Conservation (phyloP, 2,329 filamentous ascomycete species). For the Fusarium sp. region DNA sequence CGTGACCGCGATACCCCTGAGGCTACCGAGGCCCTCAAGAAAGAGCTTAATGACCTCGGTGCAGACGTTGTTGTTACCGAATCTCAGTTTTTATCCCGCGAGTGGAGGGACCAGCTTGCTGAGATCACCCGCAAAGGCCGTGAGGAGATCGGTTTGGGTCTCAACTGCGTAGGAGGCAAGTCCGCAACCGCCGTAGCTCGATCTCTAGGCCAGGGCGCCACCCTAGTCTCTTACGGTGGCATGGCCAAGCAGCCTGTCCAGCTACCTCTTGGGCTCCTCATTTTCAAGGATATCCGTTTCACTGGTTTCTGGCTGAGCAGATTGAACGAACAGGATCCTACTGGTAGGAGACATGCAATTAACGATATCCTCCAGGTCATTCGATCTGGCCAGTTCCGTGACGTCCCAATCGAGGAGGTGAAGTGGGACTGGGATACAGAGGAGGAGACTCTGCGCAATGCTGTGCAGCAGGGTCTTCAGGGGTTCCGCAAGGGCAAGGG, state of each 20-base stretch:
- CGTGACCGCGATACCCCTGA: constrained; percentile 74
- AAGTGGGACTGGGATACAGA: constrained; percentile 86
- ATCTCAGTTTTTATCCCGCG: constrained; percentile 63
- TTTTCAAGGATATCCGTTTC: constrained; percentile 92
- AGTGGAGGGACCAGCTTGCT: constrained; percentile 70
- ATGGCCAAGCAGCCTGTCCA: constrained; percentile 91
- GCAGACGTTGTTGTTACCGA: constrained; percentile 69
- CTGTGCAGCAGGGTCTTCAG: constrained; percentile 83
- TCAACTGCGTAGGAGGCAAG: constrained; percentile 96
- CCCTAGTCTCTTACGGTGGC: constrained; percentile 92
- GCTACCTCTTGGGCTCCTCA: constrained; percentile 84
- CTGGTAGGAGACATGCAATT: constrained; percentile 82
- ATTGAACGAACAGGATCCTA: constrained; percentile 82
- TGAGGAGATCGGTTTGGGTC: constrained; percentile 78
- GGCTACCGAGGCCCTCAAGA: constrained; percentile 69
- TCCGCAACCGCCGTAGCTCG: constrained; percentile 83
- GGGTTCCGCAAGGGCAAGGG: constrained; percentile 91
- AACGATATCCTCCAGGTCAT: constrained; percentile 83
- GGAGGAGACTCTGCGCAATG: constrained; percentile 73
- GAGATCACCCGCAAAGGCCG: constrained; percentile 77
- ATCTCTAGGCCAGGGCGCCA: constrained; percentile 73
- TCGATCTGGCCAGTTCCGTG: constrained; percentile 79
- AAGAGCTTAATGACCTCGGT: constrained; percentile 65
- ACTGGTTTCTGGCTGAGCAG: constrained; percentile 94
- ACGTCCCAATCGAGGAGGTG: constrained; percentile 84